Evolutionary conservation across 2,329 filamentous ascomycete species (phyloP).

Genomic region (Macroventuria anomochaeta): DNA sequence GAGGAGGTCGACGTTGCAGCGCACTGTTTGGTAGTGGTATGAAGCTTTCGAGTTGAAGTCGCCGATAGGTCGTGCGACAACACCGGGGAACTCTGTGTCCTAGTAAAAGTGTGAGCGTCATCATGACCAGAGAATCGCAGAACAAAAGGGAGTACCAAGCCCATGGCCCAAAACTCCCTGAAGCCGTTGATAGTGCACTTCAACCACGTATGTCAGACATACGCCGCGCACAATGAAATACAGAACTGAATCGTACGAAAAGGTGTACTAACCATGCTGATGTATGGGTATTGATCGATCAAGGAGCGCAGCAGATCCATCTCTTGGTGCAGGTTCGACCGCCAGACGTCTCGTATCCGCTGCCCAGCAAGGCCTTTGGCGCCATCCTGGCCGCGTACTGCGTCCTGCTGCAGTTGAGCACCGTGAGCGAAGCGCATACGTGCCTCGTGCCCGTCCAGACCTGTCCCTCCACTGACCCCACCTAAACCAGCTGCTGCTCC

Average conservation of each 20-base stretch:
- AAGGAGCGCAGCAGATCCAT: conserved; percentile 83
- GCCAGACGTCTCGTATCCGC: conserved; percentile 96
- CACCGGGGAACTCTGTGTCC: conserved; percentile 99
- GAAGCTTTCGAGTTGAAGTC: conserved; percentile 93
- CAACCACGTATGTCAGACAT: conserved; percentile 18
- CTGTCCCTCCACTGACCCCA: conserved; percentile 62
- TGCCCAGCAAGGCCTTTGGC: conserved; percentile 66
- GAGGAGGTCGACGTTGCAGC: conserved; percentile 95
- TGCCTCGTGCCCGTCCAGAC: conserved; percentile 84
- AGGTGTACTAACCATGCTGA: conserved; percentile 82
- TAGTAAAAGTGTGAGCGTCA: conserved; percentile 49
- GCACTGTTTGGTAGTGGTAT: conserved; percentile 97
- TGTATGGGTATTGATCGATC: conserved; percentile 90
- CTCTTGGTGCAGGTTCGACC: conserved; percentile 87
- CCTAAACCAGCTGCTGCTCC: conserved; percentile 63
- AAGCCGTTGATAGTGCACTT: conserved; percentile 19
- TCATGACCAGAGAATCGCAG: neutral
- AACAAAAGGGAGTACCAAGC: conserved; percentile 17
- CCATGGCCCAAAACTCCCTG: conserved; percentile 1
- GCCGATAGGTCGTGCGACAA: conserved; percentile 94
- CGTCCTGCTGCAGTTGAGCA: conserved; percentile 61
- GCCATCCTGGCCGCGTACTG: conserved; percentile 61
- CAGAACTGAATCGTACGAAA: conserved; percentile 9
- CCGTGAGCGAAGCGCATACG: conserved; percentile 86
- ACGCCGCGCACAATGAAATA: neutral